Evolutionary conservation across 345 rosid genomes (phyloP), one percentile per base, ranked within the genome.

Genomic region (Lepidium sativum): DNA sequence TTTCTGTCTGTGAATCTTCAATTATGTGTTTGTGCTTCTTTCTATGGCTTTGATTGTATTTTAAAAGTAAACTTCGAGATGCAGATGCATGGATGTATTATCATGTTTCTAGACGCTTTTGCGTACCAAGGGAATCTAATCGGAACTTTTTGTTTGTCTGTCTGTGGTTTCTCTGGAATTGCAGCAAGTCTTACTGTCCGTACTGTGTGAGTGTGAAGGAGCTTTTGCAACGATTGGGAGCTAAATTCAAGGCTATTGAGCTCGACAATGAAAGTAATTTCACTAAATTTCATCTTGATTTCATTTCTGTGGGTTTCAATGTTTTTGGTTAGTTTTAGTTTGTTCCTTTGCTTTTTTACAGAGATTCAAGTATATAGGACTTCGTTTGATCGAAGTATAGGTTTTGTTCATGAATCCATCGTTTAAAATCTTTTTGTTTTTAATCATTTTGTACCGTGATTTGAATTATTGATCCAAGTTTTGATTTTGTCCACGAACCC

Each of bases 101-200:
- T 27, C 31, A 27, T 27, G 31, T 45, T 63, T 54, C 51, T 63
- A 18, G 63, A 70, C 51, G 64, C 11, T 14, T 40, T 65, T 56
- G n/a, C 57, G 60, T 15, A 56, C 48, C 10, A 53, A 48, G n/a
- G 35, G 66, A 27, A 50, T 61, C 56, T 54, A 17, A 35, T 54
- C 0, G 49, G n/a, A n/a, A n/a, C n/a, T n/a, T n/a, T 10, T 65
- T 39, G n/a, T 39, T 42, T 20, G 12, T 51, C 21, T 20, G n/a
- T n/a, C n/a, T n/a, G n/a, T n/a, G n/a, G n/a, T 25, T 40, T 63
- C 0, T 10, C 1, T 45, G 48, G 34, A 20, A 42, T 15, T 49
- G 79, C 86, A 89, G 95, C 82, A 89, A 87, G 62, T 6, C 85
- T 17, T 82, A 4, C 64, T 89, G 97, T 14, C 95, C 95, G 0